Conservation (phyloP, 257 asterid genomes). For the Primulina eburnea region DNA sequence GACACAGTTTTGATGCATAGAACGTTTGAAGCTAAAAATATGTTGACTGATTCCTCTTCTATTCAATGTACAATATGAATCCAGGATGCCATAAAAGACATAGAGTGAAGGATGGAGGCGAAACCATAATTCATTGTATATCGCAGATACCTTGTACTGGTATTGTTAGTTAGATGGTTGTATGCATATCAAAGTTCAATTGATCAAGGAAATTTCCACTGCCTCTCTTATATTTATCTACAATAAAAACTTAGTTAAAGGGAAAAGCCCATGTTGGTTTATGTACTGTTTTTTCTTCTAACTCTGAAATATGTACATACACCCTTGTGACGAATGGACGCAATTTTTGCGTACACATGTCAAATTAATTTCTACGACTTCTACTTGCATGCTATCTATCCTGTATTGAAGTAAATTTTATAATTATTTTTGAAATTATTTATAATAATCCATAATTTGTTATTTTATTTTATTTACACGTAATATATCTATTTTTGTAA, state of each 20-base stretch:
- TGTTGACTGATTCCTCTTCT: conserved; percentile 11
- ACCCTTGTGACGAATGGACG: too few relatives aligned
- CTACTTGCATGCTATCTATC: too few relatives aligned
- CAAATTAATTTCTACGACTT: too few relatives aligned
- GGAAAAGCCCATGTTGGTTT: not conserved
- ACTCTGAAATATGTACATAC: too few relatives aligned
- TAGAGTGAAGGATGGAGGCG: not conserved
- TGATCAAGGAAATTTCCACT: not conserved
- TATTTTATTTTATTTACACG: too few relatives aligned
- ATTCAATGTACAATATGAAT: conserved; percentile 5
- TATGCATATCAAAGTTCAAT: not conserved
- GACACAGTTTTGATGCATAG: not conserved
- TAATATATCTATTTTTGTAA: too few relatives aligned
- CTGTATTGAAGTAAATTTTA: too few relatives aligned
- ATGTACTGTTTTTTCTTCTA: not conserved
- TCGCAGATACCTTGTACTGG: not conserved
- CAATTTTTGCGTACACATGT: too few relatives aligned
- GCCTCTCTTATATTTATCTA: not conserved
- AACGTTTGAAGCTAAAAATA: not conserved
- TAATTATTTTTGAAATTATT: too few relatives aligned
- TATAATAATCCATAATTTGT: too few relatives aligned
- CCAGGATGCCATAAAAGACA: conserved; percentile 55
- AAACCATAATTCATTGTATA: not conserved
- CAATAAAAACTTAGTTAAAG: not conserved
- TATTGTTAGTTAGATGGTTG: not conserved